Base-by-base conservation (phyloP, 345 rosid genomes). In the Pistacia atlantica region DNA sequence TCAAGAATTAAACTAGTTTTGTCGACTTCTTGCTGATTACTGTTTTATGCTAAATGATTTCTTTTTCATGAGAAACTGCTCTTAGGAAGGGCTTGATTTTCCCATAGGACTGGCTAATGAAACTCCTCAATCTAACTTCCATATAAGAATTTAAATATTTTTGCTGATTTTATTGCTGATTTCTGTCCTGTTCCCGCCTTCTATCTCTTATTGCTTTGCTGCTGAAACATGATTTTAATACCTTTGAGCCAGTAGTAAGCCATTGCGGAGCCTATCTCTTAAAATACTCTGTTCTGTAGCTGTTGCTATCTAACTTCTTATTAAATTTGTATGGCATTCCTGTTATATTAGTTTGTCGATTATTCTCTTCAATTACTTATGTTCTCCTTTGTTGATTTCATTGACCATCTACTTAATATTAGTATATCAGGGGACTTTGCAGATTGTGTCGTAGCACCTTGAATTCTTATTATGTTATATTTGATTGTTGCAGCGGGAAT, bases 401-500 rank as follows among this genome's bases (percentile, higher is more conserved):
- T 69, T 77, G 75, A 72, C 68, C 4, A 69, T 70, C 28, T 71
- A 49, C 38, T 54, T 25, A 54, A 67, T 81, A 52, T 54, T 73
- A 65, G 63, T 69, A 65, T 80, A 70, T 70, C 54, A 33, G 16
- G 67, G 67, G 69, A 56, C 22, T 62, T 79, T 77, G 61, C 69
- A 38, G 70, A 58, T 71, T 83, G 67, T 65, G 54, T 83, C 68
- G 42, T 49, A 79, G 58, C 56, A 58, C 16, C 55, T 78, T 78
- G 66, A 77, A 59, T 71, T 81, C 63, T 82, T 79, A 62, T 71
- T 61, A 37, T 78, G 79, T 54, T 75, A 35, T 82, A 79, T 80
- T 80, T 85, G 59, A 59, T 65, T 80, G 73, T 84, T 28, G 80
- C 90, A 96, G 99, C 94, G 87, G 99, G 99, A 81, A 93, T 96